Base-by-base conservation (phyloP, 2,329 filamentous ascomycete genomes). In the Canariomyces notabilis region DNA sequence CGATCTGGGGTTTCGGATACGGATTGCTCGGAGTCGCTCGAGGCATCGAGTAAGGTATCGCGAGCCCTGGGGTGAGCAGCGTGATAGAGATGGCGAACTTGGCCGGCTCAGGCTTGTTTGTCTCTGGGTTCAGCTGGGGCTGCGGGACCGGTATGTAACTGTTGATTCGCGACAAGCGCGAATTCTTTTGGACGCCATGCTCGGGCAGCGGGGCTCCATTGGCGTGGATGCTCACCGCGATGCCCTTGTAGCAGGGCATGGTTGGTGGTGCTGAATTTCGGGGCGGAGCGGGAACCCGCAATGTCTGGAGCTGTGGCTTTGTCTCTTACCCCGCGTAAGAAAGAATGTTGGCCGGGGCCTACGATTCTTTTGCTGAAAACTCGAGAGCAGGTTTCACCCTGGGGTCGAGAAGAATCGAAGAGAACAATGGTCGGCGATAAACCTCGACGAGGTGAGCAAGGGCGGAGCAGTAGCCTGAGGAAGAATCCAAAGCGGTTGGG, bases 71-170 rank as follows among this genome's bases (percentile, higher is more conserved):
- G 0, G 89, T 96, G 57, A 97, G 78, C 38, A 98, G 80, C 2
- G 93, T 97, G 62, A 98, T 97, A 42, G 91, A 97, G 61, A 98
- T 96, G 58, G 93, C 93, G 68, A 98, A 98, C 58, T 90, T 93
- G 51, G 93, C 89, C 58, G 94, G 86, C 70, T 97, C 89, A 40
- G 89, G 84, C 70, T 89, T 89, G 61, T 82, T 82, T 46, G 79
- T 77, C 51, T 82, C 73, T 31, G 79, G 72, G 61, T 83, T 80
- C 35, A 96, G 71, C 67, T 87, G 87, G 34, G 91, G 85, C 53
- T 90, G 86, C 29, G 93, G 91, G 6, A 98, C 93, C 42, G 91
- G 89, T 60, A 98, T 97, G 72, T 95, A 98, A 60, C 88, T 89
- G 64, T 89, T 95, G 70, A 98, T 96, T 62, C 93, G 86, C 53